Percentiles rank a stretch among this genome's conserved stretches.
These are phyloP conservation scores for Penicillium sp. DNA, from an alignment of 2,329 filamentous ascomycete species.

Conservation along the genomic window DNA sequence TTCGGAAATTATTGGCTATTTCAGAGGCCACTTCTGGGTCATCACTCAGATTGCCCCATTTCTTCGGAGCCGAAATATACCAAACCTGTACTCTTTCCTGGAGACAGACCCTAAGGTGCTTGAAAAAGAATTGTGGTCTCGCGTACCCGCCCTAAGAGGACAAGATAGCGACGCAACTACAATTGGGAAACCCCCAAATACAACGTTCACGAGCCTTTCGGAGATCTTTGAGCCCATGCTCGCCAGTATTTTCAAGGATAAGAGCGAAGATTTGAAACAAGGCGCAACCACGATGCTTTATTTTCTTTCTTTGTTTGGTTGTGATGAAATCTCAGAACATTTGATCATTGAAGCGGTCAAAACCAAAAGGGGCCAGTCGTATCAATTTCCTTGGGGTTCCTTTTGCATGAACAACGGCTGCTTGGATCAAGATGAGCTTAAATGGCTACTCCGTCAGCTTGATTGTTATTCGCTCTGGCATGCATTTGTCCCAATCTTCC, in stretches of 20 bases:
- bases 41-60: not conserved
- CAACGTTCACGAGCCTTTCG: no score
- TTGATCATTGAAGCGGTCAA: not conserved
- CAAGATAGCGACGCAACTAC: no score
- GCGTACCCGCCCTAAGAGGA: no score
- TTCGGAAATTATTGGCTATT: not conserved
- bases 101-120: not conserved
- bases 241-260: not conserved
- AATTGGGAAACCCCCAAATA: no score
- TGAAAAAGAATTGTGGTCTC: not conserved
- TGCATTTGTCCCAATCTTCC: no score
- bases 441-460: not conserved
- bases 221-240: not conserved
- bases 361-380: not conserved
- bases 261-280: not conserved
- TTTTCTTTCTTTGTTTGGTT: not conserved
- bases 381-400: not conserved
- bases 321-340: not conserved
- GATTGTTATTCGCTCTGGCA: not conserved
- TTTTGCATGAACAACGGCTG: not conserved
- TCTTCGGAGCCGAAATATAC: not conserved
- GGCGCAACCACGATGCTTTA: not conserved
- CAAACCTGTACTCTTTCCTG: no score
- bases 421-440: not conserved
- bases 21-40: not conserved